Percentiles rank a stretch among this genome's conserved stretches.
Evolutionary conservation across 78 protist species (phyloP).

Genomic region (Dictyostelium discoideum): DNA sequence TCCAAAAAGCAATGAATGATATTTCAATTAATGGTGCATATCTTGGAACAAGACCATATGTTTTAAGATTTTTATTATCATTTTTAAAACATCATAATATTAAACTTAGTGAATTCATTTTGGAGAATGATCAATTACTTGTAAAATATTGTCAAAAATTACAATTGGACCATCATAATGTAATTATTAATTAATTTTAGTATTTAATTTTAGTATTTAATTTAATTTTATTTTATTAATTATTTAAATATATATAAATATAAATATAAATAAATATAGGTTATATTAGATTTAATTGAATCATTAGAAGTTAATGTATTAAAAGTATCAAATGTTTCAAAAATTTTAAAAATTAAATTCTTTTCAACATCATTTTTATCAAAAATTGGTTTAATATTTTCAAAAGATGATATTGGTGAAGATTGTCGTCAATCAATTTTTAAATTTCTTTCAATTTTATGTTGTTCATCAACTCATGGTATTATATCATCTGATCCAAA

Average conservation of each 20-base stretch:
- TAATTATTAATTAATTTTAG: neutral
- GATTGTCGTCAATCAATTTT: slow-evolving; percentile 35
- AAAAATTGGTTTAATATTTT: slow-evolving; percentile 10
- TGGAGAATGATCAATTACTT: slow-evolving; percentile 13
- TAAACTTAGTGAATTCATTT: slow-evolving; percentile 24
- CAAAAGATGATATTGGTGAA: slow-evolving; percentile 48
- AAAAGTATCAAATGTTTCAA: neutral
- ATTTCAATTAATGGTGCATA: slow-evolving; percentile 46
- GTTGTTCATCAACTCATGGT: slow-evolving; percentile 7
- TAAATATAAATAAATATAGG: neutral
- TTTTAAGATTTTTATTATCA: slow-evolving; percentile 45
- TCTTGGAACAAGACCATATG: slow-evolving; percentile 44
- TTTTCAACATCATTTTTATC: slow-evolving; percentile 20
- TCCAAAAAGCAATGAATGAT: slow-evolving; percentile 30
- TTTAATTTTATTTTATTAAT: neutral
- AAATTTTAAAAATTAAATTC: slow-evolving; percentile 1
- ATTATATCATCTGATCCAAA: slow-evolving; percentile 31
- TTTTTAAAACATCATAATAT: slow-evolving; percentile 46
- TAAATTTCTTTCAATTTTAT: slow-evolving; percentile 1
- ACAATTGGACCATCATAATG: slow-evolving; percentile 54
- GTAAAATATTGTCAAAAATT: neutral
- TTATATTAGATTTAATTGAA: slow-evolving; percentile 60
- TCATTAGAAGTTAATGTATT: slow-evolving; percentile 29
- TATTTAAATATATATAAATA: too few relatives aligned
- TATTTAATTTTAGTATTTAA: too few relatives aligned